Conservation (phyloP, 1,139 yeast species). For the Saccharomyces hybrid region DNA sequence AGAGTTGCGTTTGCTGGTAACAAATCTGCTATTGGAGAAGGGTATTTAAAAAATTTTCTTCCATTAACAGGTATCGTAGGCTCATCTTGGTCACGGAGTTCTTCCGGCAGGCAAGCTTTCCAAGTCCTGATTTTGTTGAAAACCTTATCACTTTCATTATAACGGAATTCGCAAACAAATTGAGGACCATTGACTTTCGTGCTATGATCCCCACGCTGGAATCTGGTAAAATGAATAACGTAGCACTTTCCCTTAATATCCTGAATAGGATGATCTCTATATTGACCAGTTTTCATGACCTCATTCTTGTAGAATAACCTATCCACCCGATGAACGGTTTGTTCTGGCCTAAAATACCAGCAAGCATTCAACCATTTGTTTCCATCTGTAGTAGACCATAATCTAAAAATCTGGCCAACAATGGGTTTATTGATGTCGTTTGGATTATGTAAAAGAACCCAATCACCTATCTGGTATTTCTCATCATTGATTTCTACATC, state of each 20-base stretch:
- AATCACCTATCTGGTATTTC: conserved; percentile 80
- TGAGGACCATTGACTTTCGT: conserved; percentile 74
- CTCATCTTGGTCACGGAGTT: conserved; percentile 79
- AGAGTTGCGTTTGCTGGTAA: conserved; percentile 67
- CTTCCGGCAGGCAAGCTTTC: conserved; percentile 98
- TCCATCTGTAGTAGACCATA: conserved; percentile 81
- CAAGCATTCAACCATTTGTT: conserved; percentile 86
- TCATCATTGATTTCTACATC: conserved; percentile 64
- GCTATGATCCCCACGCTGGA: conserved; percentile 92
- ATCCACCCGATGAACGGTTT: conserved; percentile 89
- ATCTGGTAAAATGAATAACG: conserved; percentile 88
- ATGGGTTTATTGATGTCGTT: conserved; percentile 85
- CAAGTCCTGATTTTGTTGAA: conserved; percentile 94
- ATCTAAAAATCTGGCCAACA: conserved; percentile 85
- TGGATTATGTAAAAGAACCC: conserved; percentile 83
- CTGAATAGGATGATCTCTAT: conserved; percentile 82
- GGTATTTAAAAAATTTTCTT: conserved; percentile 59
- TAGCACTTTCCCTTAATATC: conserved; percentile 91
- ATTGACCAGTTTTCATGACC: conserved; percentile 94
- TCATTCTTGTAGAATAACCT: conserved; percentile 86
- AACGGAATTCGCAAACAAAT: conserved; percentile 90
- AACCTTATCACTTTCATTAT: conserved; percentile 81
- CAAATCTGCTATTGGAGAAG: conserved; percentile 75
- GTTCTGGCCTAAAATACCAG: conserved; percentile 97
- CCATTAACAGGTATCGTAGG: conserved; percentile 58